These are phyloP conservation scores for Epichloe brachyelytri DNA, from an alignment of 2,329 filamentous ascomycete genomes.

Conservation along the genomic window DNA sequence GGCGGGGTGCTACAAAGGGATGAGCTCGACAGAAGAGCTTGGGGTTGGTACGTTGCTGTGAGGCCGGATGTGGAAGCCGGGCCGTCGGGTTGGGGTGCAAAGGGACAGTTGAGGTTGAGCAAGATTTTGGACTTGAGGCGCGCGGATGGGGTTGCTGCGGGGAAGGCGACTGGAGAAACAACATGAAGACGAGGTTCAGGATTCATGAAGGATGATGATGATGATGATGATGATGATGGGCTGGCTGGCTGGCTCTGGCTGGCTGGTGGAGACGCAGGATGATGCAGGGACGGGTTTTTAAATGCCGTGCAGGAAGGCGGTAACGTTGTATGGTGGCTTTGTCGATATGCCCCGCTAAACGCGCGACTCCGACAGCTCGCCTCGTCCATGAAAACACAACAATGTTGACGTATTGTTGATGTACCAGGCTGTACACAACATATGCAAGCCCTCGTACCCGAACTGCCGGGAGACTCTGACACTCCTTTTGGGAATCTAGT, in stretches of 20 bases:
- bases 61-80: conserved; percentile 65
- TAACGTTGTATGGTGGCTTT: neutral
- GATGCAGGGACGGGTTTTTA: neutral
- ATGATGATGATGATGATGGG: neutral
- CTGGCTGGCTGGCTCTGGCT: too few species aligned
- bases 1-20: conserved; percentile 46
- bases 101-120: conserved; percentile 53
- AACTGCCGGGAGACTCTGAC: neutral
- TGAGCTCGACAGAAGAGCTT: conserved; percentile 65
- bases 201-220: too few species aligned
- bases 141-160: conserved; percentile 6
- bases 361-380: neutral
- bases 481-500: neutral
- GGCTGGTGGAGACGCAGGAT: neutral
- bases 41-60: conserved; percentile 69
- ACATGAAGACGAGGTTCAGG: too few species aligned
- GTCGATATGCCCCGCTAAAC: conserved; percentile 2
- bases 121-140: conserved; percentile 50
- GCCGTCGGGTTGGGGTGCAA: conserved; percentile 70
- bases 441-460: neutral
- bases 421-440: neutral
- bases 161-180: neutral
- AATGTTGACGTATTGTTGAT: neutral
- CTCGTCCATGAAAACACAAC: neutral
- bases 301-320: neutral